phyloP scores from a whole-genome alignment of 257 asterid species.

The Coffea eugenioides region DNA sequence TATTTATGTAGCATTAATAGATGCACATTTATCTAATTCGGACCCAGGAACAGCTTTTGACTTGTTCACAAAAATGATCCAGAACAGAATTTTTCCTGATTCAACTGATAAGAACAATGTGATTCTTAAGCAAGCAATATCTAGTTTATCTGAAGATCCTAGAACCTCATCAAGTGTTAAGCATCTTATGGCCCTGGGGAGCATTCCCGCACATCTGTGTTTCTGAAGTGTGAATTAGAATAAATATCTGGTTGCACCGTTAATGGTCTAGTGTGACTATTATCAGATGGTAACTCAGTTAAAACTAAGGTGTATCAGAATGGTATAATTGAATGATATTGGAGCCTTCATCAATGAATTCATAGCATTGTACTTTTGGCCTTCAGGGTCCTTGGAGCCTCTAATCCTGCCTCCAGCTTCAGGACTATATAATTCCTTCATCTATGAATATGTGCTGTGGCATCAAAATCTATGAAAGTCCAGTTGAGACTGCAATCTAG shows the following conservation, averaged over 20 bases:
- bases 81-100: slow-evolving; percentile 22
- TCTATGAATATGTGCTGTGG: neutral
- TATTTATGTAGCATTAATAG: slow-evolving; percentile 48
- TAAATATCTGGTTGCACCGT: neutral
- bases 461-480: neutral
- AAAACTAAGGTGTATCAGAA: neutral
- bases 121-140: slow-evolving; percentile 33
- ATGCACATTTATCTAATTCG: slow-evolving; percentile 50
- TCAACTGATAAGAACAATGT: slow-evolving; percentile 29
- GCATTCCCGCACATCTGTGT: slow-evolving; percentile 18
- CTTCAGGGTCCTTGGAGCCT: neutral
- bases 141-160: slow-evolving; percentile 27
- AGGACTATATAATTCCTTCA: neutral
- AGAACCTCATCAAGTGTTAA: slow-evolving; percentile 29
- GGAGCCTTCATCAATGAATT: neutral
- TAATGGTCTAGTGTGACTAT: neutral
- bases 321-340: neutral
- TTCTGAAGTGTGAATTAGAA: slow-evolving; percentile 14
- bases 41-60: slow-evolving; percentile 41
- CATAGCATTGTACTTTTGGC: neutral
- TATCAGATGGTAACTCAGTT: neutral
- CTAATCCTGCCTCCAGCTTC: neutral
- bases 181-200: slow-evolving; percentile 22
- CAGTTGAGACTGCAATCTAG: neutral
- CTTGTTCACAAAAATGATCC: slow-evolving; percentile 49